Conservation (phyloP, 148 eudicot species). For the Polygonum aviculare region DNA sequence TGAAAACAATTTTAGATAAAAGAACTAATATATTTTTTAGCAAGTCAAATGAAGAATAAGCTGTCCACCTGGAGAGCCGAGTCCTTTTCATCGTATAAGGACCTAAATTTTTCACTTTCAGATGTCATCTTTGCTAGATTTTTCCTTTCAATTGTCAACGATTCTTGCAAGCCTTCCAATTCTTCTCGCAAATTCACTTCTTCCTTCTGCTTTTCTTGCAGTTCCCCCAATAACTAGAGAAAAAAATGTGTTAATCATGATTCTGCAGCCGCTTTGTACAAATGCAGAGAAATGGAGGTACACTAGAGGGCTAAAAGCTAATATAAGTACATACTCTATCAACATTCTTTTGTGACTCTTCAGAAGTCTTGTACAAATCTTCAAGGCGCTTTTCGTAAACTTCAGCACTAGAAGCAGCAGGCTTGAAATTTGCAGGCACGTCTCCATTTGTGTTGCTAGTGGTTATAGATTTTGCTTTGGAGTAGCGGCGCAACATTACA, state of each 20-base stretch:
- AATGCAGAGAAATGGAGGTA: not conserved
- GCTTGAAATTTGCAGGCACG: conserved; percentile 38
- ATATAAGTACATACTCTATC: conserved; percentile 41
- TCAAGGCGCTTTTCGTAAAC: conserved; percentile 62
- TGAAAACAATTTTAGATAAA: not conserved
- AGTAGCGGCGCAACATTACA: conserved; percentile 97
- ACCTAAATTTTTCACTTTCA: conserved; percentile 47
- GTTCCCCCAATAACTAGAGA: conserved; percentile 55
- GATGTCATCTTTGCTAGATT: conserved; percentile 36
- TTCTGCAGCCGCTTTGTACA: not conserved
- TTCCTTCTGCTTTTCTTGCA: conserved; percentile 59
- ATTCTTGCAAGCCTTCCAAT: conserved; percentile 48
- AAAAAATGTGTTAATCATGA: not conserved
- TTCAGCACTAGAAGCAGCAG: conserved; percentile 34
- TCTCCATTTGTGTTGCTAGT: conserved; percentile 56
- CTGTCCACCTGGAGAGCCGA: conserved; percentile 60
- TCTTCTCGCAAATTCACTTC: conserved; percentile 57
- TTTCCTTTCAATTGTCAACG: conserved; percentile 40
- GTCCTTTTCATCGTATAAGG: conserved; percentile 59
- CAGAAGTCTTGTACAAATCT: conserved; percentile 70
- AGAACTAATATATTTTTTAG: not conserved
- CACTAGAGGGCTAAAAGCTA: not conserved
- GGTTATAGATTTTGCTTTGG: conserved; percentile 78
- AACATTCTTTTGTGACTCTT: conserved; percentile 71
- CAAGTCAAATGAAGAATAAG: not conserved